These are phyloP conservation scores for Labyrinthula sp. DNA, from an alignment of 352 stramenopile species.

Conservation along the genomic window DNA sequence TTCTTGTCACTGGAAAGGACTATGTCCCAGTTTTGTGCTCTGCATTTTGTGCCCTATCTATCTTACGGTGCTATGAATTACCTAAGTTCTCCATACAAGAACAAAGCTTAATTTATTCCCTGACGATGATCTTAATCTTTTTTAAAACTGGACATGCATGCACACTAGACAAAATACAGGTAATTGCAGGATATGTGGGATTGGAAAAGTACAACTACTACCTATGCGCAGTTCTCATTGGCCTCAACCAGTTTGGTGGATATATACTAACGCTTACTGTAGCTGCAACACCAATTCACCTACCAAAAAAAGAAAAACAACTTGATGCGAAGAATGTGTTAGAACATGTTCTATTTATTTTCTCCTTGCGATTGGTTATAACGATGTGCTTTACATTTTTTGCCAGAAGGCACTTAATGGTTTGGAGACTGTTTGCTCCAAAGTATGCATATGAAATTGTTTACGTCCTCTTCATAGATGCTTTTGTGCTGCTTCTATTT, in stretches of 20 bases:
- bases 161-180: constrained; percentile 65
- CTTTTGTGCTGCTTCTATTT: neutral
- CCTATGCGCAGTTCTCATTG: constrained; percentile 46
- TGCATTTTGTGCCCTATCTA: constrained; percentile 5
- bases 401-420: constrained; percentile 63
- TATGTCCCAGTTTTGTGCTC: constrained; percentile 1
- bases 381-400: constrained; percentile 57
- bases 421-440: constrained; percentile 65
- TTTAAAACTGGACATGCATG: constrained; percentile 62
- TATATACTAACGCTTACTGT: constrained; percentile 33
- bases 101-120: constrained; percentile 41
- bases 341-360: constrained; percentile 3
- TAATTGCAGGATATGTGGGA: constrained; percentile 57
- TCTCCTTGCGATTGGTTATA: constrained; percentile 31
- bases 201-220: constrained; percentile 60
- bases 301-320: neutral
- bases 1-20: constrained; percentile 4
- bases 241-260: constrained; percentile 59
- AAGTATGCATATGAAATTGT: constrained; percentile 30
- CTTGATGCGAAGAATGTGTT: neutral
- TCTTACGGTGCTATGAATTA: neutral
- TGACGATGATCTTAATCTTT: constrained; percentile 42
- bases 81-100: neutral
- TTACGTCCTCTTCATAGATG: constrained; percentile 13
- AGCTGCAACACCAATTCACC: constrained; percentile 19